These are phyloP conservation scores for Colletotrichum tabaci DNA, from an alignment of 2,329 filamentous ascomycete genomes.

Conservation along the genomic window DNA sequence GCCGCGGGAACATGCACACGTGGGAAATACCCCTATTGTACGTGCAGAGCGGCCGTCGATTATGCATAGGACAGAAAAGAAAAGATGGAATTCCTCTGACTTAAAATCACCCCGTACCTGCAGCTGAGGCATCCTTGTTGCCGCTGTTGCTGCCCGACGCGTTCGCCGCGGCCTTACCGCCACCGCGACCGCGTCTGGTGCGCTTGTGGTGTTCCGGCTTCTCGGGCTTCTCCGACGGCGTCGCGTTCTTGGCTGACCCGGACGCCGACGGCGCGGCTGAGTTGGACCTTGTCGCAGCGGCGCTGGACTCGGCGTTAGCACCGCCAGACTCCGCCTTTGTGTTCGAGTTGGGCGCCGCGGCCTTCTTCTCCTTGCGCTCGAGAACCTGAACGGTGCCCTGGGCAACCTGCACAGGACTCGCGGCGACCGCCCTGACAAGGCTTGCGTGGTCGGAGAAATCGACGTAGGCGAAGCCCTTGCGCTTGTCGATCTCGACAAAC, in stretches of 20 bases:
- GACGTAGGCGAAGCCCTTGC: constrained; percentile 94
- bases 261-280: constrained; percentile 22
- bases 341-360: constrained; percentile 43
- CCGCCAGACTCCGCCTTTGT: constrained; percentile 18
- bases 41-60: not conserved
- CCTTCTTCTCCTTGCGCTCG: constrained; percentile 79
- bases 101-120: constrained; percentile 36
- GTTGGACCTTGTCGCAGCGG: constrained; percentile 25
- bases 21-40: constrained; percentile 4
- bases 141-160: constrained; percentile 31
- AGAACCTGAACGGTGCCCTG: constrained; percentile 90
- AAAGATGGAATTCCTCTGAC: not conserved
- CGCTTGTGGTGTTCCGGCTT: constrained; percentile 46
- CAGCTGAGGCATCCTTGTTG: constrained; percentile 23
- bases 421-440: constrained; percentile 83
- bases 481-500: constrained; percentile 92
- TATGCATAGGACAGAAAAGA: not conserved
- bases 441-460: constrained; percentile 84
- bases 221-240: constrained; percentile 43
- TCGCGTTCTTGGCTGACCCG: constrained; percentile 12
- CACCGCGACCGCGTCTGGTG: constrained; percentile 46
- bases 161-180: constrained; percentile 41
- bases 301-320: constrained; percentile 17
- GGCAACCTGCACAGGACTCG: constrained; percentile 85
- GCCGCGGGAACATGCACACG: not conserved